A percentile compares a stretch with the other conserved stretches of the same genome.
These are phyloP conservation scores for Gracilaria domingensis DNA, from an alignment of 23 red algal species.

Conservation along the genomic window DNA sequence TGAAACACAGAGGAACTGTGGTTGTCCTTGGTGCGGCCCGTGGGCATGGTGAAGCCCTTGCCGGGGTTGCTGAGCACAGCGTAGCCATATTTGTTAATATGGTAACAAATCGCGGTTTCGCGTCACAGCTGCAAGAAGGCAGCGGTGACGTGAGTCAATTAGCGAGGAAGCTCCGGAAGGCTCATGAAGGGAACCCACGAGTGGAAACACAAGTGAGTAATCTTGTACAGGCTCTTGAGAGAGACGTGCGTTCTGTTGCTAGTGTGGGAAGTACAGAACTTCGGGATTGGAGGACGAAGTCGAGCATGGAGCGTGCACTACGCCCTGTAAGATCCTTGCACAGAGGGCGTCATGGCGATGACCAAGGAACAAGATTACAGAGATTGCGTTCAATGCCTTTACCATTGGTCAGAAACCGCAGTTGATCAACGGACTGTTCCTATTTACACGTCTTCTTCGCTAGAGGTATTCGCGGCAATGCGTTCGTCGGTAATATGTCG, in stretches of 20 bases:
- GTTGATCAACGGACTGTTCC: neutral
- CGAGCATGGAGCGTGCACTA: constrained; percentile 33
- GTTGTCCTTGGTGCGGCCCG: constrained; percentile 47
- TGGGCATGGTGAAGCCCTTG: constrained; percentile 40
- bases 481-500: neutral
- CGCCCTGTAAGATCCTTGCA: constrained; percentile 47
- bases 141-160: constrained; percentile 35
- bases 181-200: constrained; percentile 44
- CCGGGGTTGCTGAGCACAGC: constrained; percentile 67
- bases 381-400: constrained; percentile 64
- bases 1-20: constrained; percentile 37
- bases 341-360: constrained; percentile 7
- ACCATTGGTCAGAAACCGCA: constrained; percentile 42
- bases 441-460: neutral
- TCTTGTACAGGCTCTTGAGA: constrained; percentile 25
- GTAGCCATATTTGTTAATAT: constrained; percentile 68
- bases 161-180: constrained; percentile 31
- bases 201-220: constrained; percentile 45
- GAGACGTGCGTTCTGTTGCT: constrained; percentile 25
- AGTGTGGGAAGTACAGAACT: neutral
- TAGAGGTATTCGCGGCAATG: neutral
- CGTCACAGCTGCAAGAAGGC: constrained; percentile 46
- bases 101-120: constrained; percentile 43
- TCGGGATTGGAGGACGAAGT: constrained; percentile 33
- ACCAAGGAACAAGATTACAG: constrained; percentile 57